Evolutionary conservation across 75 land plant species (phyloP), one percentile per base, ranked within the genome.

Genomic region (Sequoia sempervirens): DNA sequence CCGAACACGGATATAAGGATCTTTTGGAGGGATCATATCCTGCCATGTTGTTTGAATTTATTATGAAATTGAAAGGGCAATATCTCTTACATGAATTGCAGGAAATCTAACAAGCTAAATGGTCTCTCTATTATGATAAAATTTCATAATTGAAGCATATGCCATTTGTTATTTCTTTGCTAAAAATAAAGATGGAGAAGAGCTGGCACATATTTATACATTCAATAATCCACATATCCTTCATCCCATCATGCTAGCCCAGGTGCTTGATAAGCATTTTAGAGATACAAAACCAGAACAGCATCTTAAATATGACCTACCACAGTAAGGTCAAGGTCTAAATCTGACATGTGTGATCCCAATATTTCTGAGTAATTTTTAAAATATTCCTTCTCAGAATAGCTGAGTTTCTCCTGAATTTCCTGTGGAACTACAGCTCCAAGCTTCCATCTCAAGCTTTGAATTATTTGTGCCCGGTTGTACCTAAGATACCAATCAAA

Each of bases 1-100:
- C 61, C 94, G 88, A 36, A 96, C 93, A 86, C 94, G 91, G 66
- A 95, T 93, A 80, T 95, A 96, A 23, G 99, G 99, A 88, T 95
- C 99, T 85, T 96, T 96, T 2, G 99, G 99, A 30, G 99, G 99
- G 50, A 96, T 90, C 85, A 86, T 86, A 85, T 94, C 95, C 95
- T 94, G 87, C 82, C 46, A 66, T 69, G 43, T 32, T 34, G 61
- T 32, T 81, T 40, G 41, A 41, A n/a, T 78, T 78, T 47, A 45
- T 78, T 45, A 45, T 43, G 80, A 43, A 78, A 78, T 75, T n/a
- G 45, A 45, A 45, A 12, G 13, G 41, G 47, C 47, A 75, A 43
- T 78, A 13, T 26, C 28, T 43, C 80, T n/a, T n/a, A 36, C 52
- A 14, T 81, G 32, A 80, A 80, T 28, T 80, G 85, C 38, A 84